These are phyloP conservation scores for Microbotryum scabiosae DNA, from an alignment of 1,284 basidiomycete species.

Conservation along the genomic window DNA sequence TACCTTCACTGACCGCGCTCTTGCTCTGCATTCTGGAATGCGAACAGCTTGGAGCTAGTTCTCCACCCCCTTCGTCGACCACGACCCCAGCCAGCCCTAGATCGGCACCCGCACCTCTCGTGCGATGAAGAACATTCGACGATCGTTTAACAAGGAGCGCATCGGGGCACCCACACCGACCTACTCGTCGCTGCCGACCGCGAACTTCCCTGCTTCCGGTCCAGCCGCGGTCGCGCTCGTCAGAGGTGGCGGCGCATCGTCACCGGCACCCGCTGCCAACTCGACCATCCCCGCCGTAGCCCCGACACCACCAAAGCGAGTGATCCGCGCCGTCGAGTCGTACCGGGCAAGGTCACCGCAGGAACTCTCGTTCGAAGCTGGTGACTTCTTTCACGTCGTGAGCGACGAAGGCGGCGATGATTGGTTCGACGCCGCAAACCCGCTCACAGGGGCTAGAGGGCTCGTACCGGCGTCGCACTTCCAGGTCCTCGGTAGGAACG, in stretches of 20 bases:
- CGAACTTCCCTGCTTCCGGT: neutral
- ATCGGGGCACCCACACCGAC: constrained; percentile 22
- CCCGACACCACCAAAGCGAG: constrained; percentile 74
- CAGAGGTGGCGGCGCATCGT: neutral
- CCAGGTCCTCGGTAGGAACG: constrained; percentile 49
- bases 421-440: constrained; percentile 52
- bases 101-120: no score
- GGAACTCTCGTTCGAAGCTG: constrained; percentile 83
- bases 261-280: neutral
- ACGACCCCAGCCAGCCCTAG: no score
- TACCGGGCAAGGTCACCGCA: constrained; percentile 69
- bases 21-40: no score
- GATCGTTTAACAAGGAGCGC: constrained; percentile 32
- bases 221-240: neutral
- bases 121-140: constrained; percentile 30
- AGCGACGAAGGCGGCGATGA: constrained; percentile 53
- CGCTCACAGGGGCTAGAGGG: constrained; percentile 80
- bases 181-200: constrained; percentile 5
- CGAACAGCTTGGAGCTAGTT: no score
- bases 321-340: constrained; percentile 72
- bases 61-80: no score
- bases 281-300: constrained; percentile 21
- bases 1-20: no score
- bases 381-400: constrained; percentile 96
- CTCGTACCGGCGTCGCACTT: constrained; percentile 78